Conservation (phyloP, 257 asterid genomes). For the Nicotiana benthamiana region DNA sequence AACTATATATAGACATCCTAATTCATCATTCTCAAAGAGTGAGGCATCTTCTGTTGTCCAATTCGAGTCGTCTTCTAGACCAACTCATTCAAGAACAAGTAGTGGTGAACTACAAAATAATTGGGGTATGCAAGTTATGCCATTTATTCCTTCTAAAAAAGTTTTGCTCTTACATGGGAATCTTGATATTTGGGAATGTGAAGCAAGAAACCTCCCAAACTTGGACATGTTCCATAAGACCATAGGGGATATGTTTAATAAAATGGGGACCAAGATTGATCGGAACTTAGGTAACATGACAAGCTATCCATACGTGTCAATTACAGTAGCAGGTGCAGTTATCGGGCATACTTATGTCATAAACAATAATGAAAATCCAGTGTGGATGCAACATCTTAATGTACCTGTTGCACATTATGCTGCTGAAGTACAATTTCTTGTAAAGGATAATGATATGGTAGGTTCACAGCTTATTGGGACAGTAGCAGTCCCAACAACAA, state of each 20-base stretch:
- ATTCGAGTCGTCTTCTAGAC: slow-evolving; percentile 16
- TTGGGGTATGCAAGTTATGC: slow-evolving; percentile 50
- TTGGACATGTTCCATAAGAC: slow-evolving; percentile 97
- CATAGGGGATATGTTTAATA: slow-evolving; percentile 81
- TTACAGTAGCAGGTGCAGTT: slow-evolving; percentile 54
- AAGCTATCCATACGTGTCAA: slow-evolving; percentile 87
- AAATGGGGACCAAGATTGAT: slow-evolving; percentile 63
- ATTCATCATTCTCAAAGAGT: slow-evolving; percentile 47
- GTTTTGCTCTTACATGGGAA: slow-evolving; percentile 74
- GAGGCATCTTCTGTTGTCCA: slow-evolving; percentile 27
- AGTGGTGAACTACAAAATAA: slow-evolving; percentile 18
- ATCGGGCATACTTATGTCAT: slow-evolving; percentile 82
- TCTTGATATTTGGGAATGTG: slow-evolving; percentile 75
- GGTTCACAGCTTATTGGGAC: slow-evolving; percentile 93
- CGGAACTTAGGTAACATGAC: slow-evolving; percentile 71
- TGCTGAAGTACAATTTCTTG: slow-evolving; percentile 69
- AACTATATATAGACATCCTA: slow-evolving; percentile 31
- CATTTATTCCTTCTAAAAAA: slow-evolving; percentile 42
- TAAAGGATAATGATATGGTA: slow-evolving; percentile 83
- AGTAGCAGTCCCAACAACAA: slow-evolving; percentile 71
- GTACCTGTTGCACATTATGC: slow-evolving; percentile 84
- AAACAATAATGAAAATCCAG: slow-evolving; percentile 75
- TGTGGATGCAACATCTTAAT: slow-evolving; percentile 82
- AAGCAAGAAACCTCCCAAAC: slow-evolving; percentile 95
- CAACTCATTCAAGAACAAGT: slow-evolving; percentile 18